Evolutionary conservation across 257 asterid species (phyloP).

Genomic region (Solanum infundibuliforme): DNA sequence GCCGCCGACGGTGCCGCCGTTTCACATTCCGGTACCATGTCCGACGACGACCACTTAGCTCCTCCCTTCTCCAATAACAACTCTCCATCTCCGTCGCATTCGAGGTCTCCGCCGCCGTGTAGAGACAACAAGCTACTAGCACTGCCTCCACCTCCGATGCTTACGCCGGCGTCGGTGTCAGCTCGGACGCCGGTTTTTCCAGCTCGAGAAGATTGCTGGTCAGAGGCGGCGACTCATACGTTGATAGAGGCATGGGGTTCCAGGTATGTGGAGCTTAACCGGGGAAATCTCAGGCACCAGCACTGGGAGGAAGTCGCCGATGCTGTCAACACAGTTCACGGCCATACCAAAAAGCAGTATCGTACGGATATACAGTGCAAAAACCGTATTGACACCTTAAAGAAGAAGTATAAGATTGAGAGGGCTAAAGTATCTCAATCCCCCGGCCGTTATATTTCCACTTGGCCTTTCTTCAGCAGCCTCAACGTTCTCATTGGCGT

Average conservation of each 20-base stretch:
- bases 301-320: conserved; percentile 93
- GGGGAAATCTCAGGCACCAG: conserved; percentile 80
- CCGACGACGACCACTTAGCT: conserved; percentile 15
- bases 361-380: conserved; percentile 92
- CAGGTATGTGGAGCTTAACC: conserved; percentile 58
- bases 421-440: conserved; percentile 45
- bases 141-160: neutral
- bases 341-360: conserved; percentile 42
- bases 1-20: neutral
- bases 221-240: conserved; percentile 76
- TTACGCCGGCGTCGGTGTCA: conserved; percentile 14
- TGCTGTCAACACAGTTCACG: conserved; percentile 74
- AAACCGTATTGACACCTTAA: conserved; percentile 86
- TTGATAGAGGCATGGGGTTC: conserved; percentile 82
- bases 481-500: conserved; percentile 67
- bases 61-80: neutral
- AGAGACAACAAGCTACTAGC: conserved; percentile 9
- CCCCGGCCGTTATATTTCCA: conserved; percentile 39
- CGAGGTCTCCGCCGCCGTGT: neutral
- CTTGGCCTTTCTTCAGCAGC: conserved; percentile 70
- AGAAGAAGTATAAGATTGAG: conserved; percentile 85
- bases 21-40: conserved; percentile 7
- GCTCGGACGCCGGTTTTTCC: conserved; percentile 36
- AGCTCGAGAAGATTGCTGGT: conserved; percentile 84
- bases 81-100: conserved; percentile 5